Base-by-base conservation (phyloP, 148 eudicot genomes). In the Hydrangea macrophylla region DNA sequence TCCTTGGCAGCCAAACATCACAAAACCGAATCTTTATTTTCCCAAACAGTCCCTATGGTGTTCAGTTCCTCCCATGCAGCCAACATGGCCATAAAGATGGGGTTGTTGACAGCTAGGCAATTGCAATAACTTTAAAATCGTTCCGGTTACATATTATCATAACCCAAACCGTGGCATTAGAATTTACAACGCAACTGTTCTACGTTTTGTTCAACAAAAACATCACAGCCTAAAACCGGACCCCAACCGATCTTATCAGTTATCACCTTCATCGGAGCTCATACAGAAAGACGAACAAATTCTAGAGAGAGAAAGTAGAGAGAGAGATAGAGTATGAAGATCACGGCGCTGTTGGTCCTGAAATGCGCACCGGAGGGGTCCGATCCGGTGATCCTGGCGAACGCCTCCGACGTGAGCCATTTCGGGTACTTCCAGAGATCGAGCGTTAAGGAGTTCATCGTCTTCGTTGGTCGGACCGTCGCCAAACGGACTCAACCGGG, bases 391-490 rank as follows among this genome's bases (percentile, higher is more conserved):
- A 85, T 92, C 1, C 65, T 92, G n/a, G 83, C 89, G 0, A 83
- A 89, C 68, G 92, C 92, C 0, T 71, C 84, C 0, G 92, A 92
- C 40, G 86, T 89, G 0, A 86, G 84, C 82, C 82, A 77, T 23
- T 89, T 89, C 55, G 92, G 96, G 0, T 92, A 78, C 60, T 92
- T 92, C 50, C 92, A 89, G 78, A 62, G 96, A 51, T 74, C 87
- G 24, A 85, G 86, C 72, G 90, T 83, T 9, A 82, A 78, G 26
- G 90, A 92, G 63, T 92, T 92, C 70, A 79, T 92, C 71, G 86
- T 92, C 70, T 92, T 92, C 76, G 84, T 89, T 3, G 81, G 86
- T 51, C 90, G 96, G 22, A 89, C 97, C 28, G 87, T 92, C 28
- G 90, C 92, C 37, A 83, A 78, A 23, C 85, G 92, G 7, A 92